Base-by-base conservation (phyloP, 306 rosid species). In the Fragaria ananassa region DNA sequence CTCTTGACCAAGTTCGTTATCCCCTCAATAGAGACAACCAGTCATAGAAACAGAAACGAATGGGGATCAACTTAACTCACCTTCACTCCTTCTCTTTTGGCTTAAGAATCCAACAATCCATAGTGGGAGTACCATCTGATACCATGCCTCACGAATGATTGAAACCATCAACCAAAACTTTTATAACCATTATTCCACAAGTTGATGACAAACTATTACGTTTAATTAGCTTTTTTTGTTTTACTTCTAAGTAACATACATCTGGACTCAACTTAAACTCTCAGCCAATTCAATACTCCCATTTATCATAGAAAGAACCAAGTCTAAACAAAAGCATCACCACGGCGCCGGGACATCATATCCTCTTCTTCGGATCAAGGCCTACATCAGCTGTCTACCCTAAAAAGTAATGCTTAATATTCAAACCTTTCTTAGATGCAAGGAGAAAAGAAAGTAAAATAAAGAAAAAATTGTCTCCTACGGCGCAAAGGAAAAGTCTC, bases 331-430 rank as follows among this genome's bases (percentile, higher is more conserved):
- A 27, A 44, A 44, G 31, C 18, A 17, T 4, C 53, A 10, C 44
- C 8, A 7, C 17, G 42, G 37, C 69, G 35, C 58, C 49, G 5
- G 41, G 15, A 14, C 19, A 13, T 19, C 60, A 12, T 29, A 29
- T 29, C 31, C 31, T 29, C 31, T 29, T 6, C 47, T 51, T 5
- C 10, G 0, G 49, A 71, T 53, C 9, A 27, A 44, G 68, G 25
- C 18, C 77, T 74, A 61, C 37, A 71, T 19, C 64, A 34, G 63
- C 13, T 35, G 19, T 29, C 35, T 70, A n/a, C 29, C 47, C 64
- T 7, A 11, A 10, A 71, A 29, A 1, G 62, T 18, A 50, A 51
- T 29, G 11, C 44, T 47, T 49, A 31, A 8, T 14, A 12, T 23
- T 35, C 49, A n/a, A 71, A 3, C 13, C 23, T 51, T n/a, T 50